Evolutionary conservation across 1,284 basidiomycete genomes (phyloP).

Genomic region (Moesziomyces parantarcticus): DNA sequence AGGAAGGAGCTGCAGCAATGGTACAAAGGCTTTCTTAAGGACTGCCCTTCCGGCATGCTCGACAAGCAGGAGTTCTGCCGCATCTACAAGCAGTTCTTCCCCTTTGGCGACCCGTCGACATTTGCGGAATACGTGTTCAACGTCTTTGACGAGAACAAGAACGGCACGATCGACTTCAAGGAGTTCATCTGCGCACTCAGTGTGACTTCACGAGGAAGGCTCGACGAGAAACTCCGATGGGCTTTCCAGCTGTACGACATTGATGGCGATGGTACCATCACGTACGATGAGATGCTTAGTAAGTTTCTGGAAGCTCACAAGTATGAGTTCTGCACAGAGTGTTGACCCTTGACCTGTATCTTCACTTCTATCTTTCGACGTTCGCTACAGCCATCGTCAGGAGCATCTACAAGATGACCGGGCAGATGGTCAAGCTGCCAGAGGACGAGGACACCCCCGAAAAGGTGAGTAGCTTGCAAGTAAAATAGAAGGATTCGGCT

Average conservation of each 20-base stretch:
- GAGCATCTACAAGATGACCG: constrained; percentile 70
- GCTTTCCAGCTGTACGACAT: constrained; percentile 99
- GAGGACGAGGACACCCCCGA: constrained; percentile 98
- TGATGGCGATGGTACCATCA: constrained; percentile 73
- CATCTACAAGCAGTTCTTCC: constrained; percentile 99
- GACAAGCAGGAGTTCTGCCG: constrained; percentile 95
- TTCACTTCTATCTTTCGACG: neutral
- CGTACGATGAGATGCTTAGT: constrained; percentile 83
- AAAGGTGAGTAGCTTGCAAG: constrained; percentile 75
- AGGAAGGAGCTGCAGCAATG: constrained; percentile 99
- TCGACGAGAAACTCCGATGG: constrained; percentile 99
- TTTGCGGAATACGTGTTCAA: constrained; percentile 99
- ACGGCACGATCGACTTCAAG: constrained; percentile 67
- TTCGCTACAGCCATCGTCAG: constrained; percentile 60
- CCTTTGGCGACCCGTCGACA: constrained; percentile 95
- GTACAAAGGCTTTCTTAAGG: constrained; percentile 99
- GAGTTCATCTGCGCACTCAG: constrained; percentile 99
- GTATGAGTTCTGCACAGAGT: neutral
- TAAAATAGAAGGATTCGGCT: neutral
- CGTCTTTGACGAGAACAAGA: constrained; percentile 68
- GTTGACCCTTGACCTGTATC: neutral
- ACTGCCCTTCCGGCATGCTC: constrained; percentile 95
- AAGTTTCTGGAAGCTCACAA: constrained; percentile 14
- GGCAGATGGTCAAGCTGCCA: constrained; percentile 98
- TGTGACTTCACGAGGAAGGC: constrained; percentile 88